These are phyloP conservation scores for Trypanosoma rangeli DNA, from an alignment of 208 protist species.

Conservation along the genomic window DNA sequence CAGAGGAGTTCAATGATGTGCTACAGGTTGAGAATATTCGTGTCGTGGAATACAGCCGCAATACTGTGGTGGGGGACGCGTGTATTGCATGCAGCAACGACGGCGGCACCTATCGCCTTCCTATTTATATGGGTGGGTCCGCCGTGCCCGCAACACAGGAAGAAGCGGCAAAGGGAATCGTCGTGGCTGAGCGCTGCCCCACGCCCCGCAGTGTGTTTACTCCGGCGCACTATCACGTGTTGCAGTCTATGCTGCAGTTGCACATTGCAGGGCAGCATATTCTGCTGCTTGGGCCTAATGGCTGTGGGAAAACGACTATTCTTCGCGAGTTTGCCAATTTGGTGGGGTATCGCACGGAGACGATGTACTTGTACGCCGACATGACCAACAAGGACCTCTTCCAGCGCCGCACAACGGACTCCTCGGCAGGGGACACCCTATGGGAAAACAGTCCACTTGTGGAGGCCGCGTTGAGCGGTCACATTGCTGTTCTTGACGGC, in stretches of 20 bases:
- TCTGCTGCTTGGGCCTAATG: slow-evolving; percentile 82
- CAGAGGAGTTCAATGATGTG: slow-evolving; percentile 64
- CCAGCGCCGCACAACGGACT: slow-evolving; percentile 88
- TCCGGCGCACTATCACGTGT: slow-evolving; percentile 56
- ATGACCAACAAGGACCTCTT: slow-evolving; percentile 95
- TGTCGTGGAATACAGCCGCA: not conserved
- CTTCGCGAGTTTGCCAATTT: slow-evolving; percentile 68
- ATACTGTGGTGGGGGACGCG: slow-evolving; percentile 47
- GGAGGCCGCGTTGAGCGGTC: slow-evolving; percentile 78
- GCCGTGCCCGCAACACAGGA: slow-evolving; percentile 5
- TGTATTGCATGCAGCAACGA: slow-evolving; percentile 38
- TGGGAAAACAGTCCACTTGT: slow-evolving; percentile 90
- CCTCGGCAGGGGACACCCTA: slow-evolving; percentile 75
- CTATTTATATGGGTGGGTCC: slow-evolving; percentile 46
- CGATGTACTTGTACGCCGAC: slow-evolving; percentile 92
- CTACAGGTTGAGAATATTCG: slow-evolving; percentile 30
- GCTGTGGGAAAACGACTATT: slow-evolving; percentile 90
- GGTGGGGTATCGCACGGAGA: slow-evolving; percentile 65
- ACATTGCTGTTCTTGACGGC: slow-evolving; percentile 91
- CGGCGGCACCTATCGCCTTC: slow-evolving; percentile 42
- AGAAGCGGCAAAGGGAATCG: slow-evolving; percentile 3
- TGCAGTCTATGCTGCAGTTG: slow-evolving; percentile 77
- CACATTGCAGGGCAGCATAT: slow-evolving; percentile 78
- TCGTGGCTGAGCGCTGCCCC: slow-evolving; percentile 26
- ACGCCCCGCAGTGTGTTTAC: slow-evolving; percentile 47